Conservation (phyloP, 805 yeast species). For the Yarrowia phangngaensis region DNA sequence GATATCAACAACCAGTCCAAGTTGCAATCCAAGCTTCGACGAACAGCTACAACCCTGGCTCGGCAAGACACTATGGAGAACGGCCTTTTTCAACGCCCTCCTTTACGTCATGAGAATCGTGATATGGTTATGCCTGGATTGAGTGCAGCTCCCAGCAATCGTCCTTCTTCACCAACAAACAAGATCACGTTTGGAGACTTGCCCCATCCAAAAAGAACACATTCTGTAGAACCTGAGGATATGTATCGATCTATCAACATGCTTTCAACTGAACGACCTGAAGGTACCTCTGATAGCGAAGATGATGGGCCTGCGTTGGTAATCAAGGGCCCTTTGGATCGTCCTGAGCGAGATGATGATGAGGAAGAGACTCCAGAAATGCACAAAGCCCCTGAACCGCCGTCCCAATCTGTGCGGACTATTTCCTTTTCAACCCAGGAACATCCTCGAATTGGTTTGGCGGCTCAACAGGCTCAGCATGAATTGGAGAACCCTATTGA, state of each 20-base stretch:
- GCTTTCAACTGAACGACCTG: constrained; percentile 41
- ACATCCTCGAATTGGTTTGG: no score
- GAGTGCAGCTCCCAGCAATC: background rate
- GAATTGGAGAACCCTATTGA: constrained; percentile 6
- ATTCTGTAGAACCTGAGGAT: constrained; percentile 72
- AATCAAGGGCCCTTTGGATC: constrained; percentile 67
- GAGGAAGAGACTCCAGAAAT: constrained; percentile 24
- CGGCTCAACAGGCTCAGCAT: constrained; percentile 1
- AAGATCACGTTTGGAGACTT: constrained; percentile 57
- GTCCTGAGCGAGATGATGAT: constrained; percentile 32
- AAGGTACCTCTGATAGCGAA: constrained; percentile 36
- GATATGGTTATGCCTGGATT: no score
- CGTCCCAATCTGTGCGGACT: background rate
- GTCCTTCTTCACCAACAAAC: background rate
- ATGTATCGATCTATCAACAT: constrained; percentile 79
- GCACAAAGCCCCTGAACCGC: background rate
- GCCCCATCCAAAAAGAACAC: constrained; percentile 40
- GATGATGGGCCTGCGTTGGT: constrained; percentile 74
- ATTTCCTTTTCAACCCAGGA: constrained; percentile 18
- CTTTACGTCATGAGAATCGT: constrained; percentile 6
- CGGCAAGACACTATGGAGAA: constrained; percentile 38
- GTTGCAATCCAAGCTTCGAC: constrained; percentile 72
- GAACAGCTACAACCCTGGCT: constrained; percentile 69
- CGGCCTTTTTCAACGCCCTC: constrained; percentile 13
- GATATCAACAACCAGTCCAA: constrained; percentile 76